Evolutionary conservation across 495 filamentous ascomycete genomes (phyloP), one percentile per base, ranked within the genome.

Genomic region (Letharia lupina): DNA sequence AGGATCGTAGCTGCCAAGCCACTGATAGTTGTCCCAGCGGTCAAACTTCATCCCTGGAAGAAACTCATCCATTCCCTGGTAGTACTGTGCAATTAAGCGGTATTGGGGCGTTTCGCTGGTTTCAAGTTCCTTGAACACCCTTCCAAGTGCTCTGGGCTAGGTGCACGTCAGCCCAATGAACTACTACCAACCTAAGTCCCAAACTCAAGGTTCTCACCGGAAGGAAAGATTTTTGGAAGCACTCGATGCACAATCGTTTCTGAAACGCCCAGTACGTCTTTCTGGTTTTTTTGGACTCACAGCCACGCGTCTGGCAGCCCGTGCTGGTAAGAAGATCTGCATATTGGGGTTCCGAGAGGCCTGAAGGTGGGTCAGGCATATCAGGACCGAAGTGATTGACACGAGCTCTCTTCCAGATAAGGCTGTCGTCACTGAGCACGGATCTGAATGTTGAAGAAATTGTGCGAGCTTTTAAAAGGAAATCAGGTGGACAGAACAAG

Each of bases 251-350:
- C 62, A 65, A 70, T 10, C 71, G 58, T 20, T 67, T 59, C 47
- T 60, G 63, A 28, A 69, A 68, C 7, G 65, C 71, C 71, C 71
- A 73, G 42, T 69, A 73, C 5, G 64, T 65, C 52, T 65, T 69
- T n/a, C 69, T 41, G 11, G 69, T 61, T 37, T 62, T 62, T 33
- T 35, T 66, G 16, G 70, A 63, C 28, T 56, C n/a, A 40, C 71
- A 73, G 11, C 28, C 54, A 8, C 15, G 54, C 6, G 31, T 57
- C 35, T 72, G 70, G 50, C 71, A 73, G 33, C 71, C 69, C n/a
- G 44, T 40, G 5, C 67, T 62, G 23, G 62, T 45, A 6, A 73
- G n/a, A 7, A 73, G 58, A 41, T 69, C 56, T 1, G 69, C 71
- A 39, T 73, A 73, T 31, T 73, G 58, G 28, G 11, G 35, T 40